Base-by-base conservation (phyloP, 164 flowering plant species). In the Berberis vulgaris region DNA sequence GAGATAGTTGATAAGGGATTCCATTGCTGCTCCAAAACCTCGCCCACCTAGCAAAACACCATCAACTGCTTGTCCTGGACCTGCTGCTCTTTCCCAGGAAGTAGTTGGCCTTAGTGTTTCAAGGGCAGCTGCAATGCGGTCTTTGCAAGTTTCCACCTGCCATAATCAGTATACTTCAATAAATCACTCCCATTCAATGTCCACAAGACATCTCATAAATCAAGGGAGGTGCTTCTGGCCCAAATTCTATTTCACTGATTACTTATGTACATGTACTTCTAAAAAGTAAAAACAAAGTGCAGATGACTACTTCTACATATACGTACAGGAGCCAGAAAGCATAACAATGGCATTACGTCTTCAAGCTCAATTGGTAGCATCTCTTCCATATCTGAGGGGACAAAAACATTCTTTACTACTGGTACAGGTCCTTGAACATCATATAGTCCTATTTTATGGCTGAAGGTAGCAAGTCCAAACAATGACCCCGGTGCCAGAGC, bases 401-500 rank as follows among this genome's bases (percentile, higher is more conserved):
- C 80, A 66, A 95, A 91, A 54, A 89, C 80, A 74, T 91, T 91
- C 81, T 95, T 95, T 45, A 91, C 97, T 67, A 91, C 82, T 61
- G 97, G 96, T 65, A 95, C 77, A 66, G 99, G 96, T 39, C 99
- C 99, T 80, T 95, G 99, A 67, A 91, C 94, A 79, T 95, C 97
- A 80, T 91, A 95, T 59, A 95, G 72, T 41, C 97, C 99, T 65
- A 91, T 61, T 78, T 91, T 95, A 76, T 91, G 96, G 86, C 99
- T 89, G 75, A 95, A 95, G 44, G 92, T 91, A 71, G 89, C 91
- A 71, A 95, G 91, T 12, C 99, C 99, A 78, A 94, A 94, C 58
- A 95, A 74, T 8, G 99, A 76, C 60, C 99, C 97, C 46, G 97
- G 93, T 45, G 73, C 83, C 67, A 95, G 90, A 83, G 94, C 99